Evolutionary conservation across 75 land plant genomes (phyloP), one percentile per base, ranked within the genome.

Genomic region (Pseudotsuga menziesii): DNA sequence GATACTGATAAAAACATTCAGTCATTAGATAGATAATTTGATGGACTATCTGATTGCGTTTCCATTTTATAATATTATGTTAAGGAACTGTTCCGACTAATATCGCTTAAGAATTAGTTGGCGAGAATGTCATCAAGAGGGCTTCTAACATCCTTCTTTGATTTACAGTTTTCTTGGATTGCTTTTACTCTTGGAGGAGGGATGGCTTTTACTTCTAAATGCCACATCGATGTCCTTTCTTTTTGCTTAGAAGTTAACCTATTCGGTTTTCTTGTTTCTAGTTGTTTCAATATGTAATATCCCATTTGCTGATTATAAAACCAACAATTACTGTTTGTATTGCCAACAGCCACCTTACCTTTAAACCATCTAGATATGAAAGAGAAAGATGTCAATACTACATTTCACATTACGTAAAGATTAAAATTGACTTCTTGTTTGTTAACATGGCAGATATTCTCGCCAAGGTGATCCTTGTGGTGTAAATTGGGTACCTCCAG

Each of bases 401-500:
- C 69, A 9, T 69, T 5, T 35, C 39, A 36, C 52, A 69, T 69
- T 39, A 12, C n/a, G n/a, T n/a, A 69, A 39, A 69, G 11, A 44
- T 39, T n/a, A 56, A 54, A 58, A 4, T 25, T 74, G 75, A 16
- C 14, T 9, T 19, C 75, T 56, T 41, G 12, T 78, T 70, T 56
- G 14, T 62, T 22, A 12, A n/a, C 72, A 16, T 26, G 44, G 61
- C 87, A 96, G 98, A 48, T 94, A 94, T 66, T 78, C 86, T 20
- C 58, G 80, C 56, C 35, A 32, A 61, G 98, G 98, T 61, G 98
- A 96, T 73, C 87, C 87, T 2, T 11, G 60, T 48, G 98, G 98
- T 22, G 57, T 9, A 25, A 91, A 94, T 62, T 96, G 98, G 98
- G 91, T 94, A 52, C 97, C 98, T 32, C 81, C 97, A 44, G 97